These are phyloP conservation scores for Pleurotus platypus DNA, from an alignment of 768 basidiomycete species.

Conservation along the genomic window DNA sequence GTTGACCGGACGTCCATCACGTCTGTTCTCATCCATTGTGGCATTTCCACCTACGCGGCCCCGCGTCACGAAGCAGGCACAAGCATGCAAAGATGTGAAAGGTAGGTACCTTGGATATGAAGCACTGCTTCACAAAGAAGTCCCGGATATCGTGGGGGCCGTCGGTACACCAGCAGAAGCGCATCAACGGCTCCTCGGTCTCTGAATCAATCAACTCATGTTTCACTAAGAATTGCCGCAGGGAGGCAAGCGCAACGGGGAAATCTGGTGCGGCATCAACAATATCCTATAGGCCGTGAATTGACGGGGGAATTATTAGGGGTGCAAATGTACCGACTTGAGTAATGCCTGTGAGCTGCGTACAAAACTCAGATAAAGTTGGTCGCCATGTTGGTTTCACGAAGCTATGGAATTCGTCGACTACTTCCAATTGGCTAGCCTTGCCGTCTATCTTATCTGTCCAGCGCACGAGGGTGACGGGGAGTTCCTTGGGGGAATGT, in stretches of 20 bases:
- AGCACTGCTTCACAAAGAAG: slow-evolving; percentile 87
- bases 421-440: slow-evolving; percentile 58
- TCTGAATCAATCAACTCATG: slow-evolving; percentile 65
- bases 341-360: slow-evolving; percentile 82
- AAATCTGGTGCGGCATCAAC: slow-evolving; percentile 80
- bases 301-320: not conserved
- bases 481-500: slow-evolving; percentile 69
- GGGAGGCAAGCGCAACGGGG: slow-evolving; percentile 56
- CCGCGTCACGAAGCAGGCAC: not conserved
- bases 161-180: slow-evolving; percentile 82
- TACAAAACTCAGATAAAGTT: slow-evolving; percentile 79
- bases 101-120: slow-evolving; percentile 69
- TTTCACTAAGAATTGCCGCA: slow-evolving; percentile 65
- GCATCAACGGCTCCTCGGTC: slow-evolving; percentile 52
- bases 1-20: slow-evolving; percentile 69
- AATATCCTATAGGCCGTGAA: slow-evolving; percentile 50
- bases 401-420: slow-evolving; percentile 84
- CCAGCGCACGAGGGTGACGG: slow-evolving; percentile 88
- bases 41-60: slow-evolving; percentile 52
- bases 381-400: slow-evolving; percentile 89
- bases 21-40: slow-evolving; percentile 70
- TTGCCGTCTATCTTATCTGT: slow-evolving; percentile 52
- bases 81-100: not conserved
- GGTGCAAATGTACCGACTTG: slow-evolving; percentile 55
- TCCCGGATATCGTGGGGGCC: slow-evolving; percentile 82